phyloP scores from a whole-genome alignment of 768 basidiomycete genomes.

The Leucocoprinus birnbaumii region DNA sequence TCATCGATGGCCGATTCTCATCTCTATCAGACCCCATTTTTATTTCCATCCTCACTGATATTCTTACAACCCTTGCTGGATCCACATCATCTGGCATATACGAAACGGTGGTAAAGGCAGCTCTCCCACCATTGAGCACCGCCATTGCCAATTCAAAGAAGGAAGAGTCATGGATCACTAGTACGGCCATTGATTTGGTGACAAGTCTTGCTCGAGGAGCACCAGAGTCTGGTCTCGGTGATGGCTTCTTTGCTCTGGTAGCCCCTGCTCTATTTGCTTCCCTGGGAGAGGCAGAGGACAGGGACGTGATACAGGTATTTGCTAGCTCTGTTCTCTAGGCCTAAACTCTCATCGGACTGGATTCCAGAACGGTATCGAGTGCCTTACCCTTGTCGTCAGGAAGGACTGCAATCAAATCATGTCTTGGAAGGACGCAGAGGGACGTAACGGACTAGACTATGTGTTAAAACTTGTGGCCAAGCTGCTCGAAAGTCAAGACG shows the following conservation, averaged over 20 bases:
- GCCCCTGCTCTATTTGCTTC: slow-evolving; percentile 75
- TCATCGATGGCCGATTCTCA: not conserved
- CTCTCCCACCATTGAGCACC: slow-evolving; percentile 69
- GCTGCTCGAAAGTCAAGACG: slow-evolving; percentile 76
- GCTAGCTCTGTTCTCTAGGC: not conserved
- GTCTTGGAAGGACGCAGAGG: slow-evolving; percentile 65
- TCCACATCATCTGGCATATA: slow-evolving; percentile 62
- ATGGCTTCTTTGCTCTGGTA: slow-evolving; percentile 74
- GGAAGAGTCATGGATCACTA: slow-evolving; percentile 71
- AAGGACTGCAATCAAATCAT: slow-evolving; percentile 85
- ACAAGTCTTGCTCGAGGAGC: slow-evolving; percentile 70
- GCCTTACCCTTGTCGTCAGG: slow-evolving; percentile 80
- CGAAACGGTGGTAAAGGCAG: slow-evolving; percentile 65
- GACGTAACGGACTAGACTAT: slow-evolving; percentile 73
- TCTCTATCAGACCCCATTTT: slow-evolving; percentile 72
- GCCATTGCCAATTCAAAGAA: slow-evolving; percentile 57
- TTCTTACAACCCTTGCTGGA: slow-evolving; percentile 67
- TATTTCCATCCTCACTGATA: slow-evolving; percentile 80
- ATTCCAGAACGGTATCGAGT: slow-evolving; percentile 72
- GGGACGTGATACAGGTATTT: slow-evolving; percentile 75
- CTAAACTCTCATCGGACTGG: not conserved
- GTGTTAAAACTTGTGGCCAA: slow-evolving; percentile 75
- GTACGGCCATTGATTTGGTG: slow-evolving; percentile 81
- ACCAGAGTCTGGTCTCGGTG: slow-evolving; percentile 61
- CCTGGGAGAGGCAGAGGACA: slow-evolving; percentile 71